phyloP scores from a whole-genome alignment of 1,284 basidiomycete species.

The Xerocomus nothofagi region DNA sequence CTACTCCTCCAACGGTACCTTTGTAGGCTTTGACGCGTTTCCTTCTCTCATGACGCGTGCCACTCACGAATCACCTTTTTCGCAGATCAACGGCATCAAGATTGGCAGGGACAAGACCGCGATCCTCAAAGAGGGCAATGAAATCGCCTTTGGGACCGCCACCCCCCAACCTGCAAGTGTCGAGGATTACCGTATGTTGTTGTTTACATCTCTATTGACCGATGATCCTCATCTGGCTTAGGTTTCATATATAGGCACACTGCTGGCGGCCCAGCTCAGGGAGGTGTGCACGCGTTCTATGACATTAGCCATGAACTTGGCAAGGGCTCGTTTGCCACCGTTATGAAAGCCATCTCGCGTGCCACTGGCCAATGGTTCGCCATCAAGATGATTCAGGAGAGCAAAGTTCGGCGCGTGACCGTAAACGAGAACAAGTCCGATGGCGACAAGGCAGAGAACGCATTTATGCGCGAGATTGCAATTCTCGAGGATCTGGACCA shows the following conservation, averaged over 20 bases:
- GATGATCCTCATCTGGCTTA: conserved; percentile 16
- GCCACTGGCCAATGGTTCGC: conserved; percentile 64
- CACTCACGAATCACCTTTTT: conserved; percentile 6
- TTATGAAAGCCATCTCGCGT: conserved; percentile 67
- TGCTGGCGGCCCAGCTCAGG: conserved; percentile 46
- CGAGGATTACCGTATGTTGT: conserved; percentile 42
- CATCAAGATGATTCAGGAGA: conserved; percentile 71
- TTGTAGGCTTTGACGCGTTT: conserved; percentile 50
- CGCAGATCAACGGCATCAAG: conserved; percentile 69
- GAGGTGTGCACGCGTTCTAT: conserved; percentile 62
- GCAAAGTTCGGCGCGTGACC: conserved; percentile 42
- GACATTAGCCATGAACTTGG: conserved; percentile 69
- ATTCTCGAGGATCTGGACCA: conserved; percentile 78
- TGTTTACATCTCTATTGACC: conserved; percentile 11
- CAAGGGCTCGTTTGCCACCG: conserved; percentile 79
- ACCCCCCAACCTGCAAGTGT: conserved; percentile 39
- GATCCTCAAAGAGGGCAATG: conserved; percentile 76
- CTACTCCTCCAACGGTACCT: conserved; percentile 83
- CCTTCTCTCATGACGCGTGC: neutral
- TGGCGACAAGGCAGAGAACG: conserved; percentile 24
- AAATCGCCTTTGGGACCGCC: conserved; percentile 75
- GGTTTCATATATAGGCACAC: conserved; percentile 56
- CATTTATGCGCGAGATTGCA: conserved; percentile 74
- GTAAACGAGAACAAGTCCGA: conserved; percentile 27
- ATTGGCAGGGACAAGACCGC: conserved; percentile 58